Conservation (phyloP, 2,329 filamentous ascomycete genomes). For the Sphaerulina musiva region DNA sequence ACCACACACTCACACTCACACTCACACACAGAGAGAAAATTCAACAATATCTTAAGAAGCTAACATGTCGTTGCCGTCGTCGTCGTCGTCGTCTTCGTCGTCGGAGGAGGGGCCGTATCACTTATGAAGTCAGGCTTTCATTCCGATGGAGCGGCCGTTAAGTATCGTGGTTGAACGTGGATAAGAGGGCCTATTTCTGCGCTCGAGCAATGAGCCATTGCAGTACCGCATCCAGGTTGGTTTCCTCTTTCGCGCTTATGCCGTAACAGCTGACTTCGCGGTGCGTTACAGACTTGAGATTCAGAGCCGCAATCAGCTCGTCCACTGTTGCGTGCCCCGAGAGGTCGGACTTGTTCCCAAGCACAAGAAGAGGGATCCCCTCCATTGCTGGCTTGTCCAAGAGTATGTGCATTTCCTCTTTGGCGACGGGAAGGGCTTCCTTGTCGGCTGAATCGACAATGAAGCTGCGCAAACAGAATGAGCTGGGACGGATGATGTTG, state of each 20-base stretch:
- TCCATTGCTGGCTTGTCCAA: conserved; percentile 77
- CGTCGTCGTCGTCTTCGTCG: conserved; percentile 3
- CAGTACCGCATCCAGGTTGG: conserved; percentile 92
- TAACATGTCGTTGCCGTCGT: conserved; percentile 8
- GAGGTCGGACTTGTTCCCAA: conserved; percentile 96
- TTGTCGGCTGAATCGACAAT: conserved; percentile 94
- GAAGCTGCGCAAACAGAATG: conserved; percentile 50
- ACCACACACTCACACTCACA: conserved; percentile 1
- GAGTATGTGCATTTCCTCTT: conserved; percentile 84
- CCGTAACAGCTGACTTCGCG: conserved; percentile 98
- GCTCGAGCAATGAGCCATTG: conserved; percentile 93
- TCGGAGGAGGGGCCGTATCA: conserved; percentile 13
- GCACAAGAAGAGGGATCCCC: conserved; percentile 84
- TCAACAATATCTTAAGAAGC: not conserved
- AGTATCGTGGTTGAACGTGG: conserved; percentile 11
- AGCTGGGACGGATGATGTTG: not conserved
- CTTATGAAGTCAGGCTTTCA: conserved; percentile 17
- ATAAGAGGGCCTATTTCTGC: conserved; percentile 49
- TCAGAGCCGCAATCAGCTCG: conserved; percentile 86
- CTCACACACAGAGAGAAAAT: not conserved
- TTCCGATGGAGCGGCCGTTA: conserved; percentile 17
- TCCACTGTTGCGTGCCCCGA: conserved; percentile 87
- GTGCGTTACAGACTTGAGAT: conserved; percentile 80
- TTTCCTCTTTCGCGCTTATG: conserved; percentile 97
- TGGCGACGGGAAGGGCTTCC: conserved; percentile 71